A percentile compares a stretch with the other conserved stretches of the same genome.
Evolutionary conservation across 345 rosid species (phyloP).

Genomic region (Hibiscus syriacus): DNA sequence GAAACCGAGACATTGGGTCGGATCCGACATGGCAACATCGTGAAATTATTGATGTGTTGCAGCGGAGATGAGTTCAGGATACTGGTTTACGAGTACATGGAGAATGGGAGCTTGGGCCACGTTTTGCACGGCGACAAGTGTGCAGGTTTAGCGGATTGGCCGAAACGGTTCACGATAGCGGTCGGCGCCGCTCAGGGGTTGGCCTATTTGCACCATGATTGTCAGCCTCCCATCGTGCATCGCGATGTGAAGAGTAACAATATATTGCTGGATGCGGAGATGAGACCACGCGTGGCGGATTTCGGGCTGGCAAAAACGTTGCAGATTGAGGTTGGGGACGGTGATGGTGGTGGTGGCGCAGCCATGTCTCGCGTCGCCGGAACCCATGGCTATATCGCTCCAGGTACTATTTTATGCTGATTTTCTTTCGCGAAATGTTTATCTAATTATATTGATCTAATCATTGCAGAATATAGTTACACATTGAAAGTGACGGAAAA

Average conservation of each 20-base stretch:
- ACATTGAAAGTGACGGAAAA: slow-evolving; percentile 46
- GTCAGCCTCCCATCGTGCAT: slow-evolving; percentile 58
- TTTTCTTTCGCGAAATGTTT: not conserved
- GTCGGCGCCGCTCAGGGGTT: slow-evolving; percentile 59
- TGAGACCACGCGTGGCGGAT: slow-evolving; percentile 63
- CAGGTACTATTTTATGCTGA: slow-evolving; percentile 29
- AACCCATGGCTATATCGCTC: slow-evolving; percentile 77
- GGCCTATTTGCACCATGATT: slow-evolving; percentile 71
- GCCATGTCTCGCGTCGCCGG: slow-evolving; percentile 55
- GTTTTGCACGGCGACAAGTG: slow-evolving; percentile 38
- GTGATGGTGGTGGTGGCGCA: slow-evolving; percentile 10
- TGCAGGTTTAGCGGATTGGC: slow-evolving; percentile 38
- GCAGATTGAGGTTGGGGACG: slow-evolving; percentile 13
- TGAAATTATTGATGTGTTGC: slow-evolving; percentile 49
- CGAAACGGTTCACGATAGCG: slow-evolving; percentile 39
- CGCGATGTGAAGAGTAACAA: slow-evolving; percentile 80
- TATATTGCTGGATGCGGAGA: slow-evolving; percentile 52
- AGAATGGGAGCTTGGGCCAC: slow-evolving; percentile 70
- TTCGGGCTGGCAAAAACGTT: slow-evolving; percentile 69
- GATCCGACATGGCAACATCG: slow-evolving; percentile 55
- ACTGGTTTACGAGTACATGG: slow-evolving; percentile 66
- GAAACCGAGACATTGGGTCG: slow-evolving; percentile 57
- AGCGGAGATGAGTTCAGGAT: slow-evolving; percentile 35
- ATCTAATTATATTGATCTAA: not conserved
- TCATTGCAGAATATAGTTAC: slow-evolving; percentile 51